phyloP scores from a whole-genome alignment of 371 early-diverging fungal genomes.

The Rhizopus stolonifer region DNA sequence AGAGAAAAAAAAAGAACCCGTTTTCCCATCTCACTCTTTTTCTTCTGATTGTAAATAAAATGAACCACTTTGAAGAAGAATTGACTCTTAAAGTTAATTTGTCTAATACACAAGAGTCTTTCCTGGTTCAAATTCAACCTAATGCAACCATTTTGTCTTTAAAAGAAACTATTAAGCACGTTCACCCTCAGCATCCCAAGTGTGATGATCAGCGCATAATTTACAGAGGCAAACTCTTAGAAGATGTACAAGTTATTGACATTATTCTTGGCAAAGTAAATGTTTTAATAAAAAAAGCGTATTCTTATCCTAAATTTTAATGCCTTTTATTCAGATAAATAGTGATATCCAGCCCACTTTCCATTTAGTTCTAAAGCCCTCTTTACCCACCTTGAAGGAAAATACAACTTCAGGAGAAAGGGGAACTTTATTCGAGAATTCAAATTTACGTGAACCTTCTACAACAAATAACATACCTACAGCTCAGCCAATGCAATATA shows the following conservation, averaged over 20 bases:
- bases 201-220: constrained; percentile 42
- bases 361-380: constrained; percentile 51
- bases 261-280: constrained; percentile 36
- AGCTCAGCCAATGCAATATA: constrained; percentile 28
- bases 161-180: constrained; percentile 29
- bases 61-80: constrained; percentile 6
- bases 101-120: constrained; percentile 40
- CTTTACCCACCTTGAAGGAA: too few species aligned
- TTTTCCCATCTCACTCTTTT: neutral
- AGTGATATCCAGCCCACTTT: constrained; percentile 31
- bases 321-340: constrained; percentile 22
- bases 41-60: neutral
- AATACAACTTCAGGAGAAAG: neutral
- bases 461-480: too few species aligned
- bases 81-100: constrained; percentile 36
- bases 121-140: constrained; percentile 15
- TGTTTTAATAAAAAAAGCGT: too few species aligned
- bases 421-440: too few species aligned
- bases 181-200: constrained; percentile 40
- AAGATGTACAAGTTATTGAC: constrained; percentile 26
- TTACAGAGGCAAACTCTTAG: constrained; percentile 38
- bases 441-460: too few species aligned
- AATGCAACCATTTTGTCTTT: constrained; percentile 27
- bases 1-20: neutral
- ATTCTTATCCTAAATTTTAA: too few species aligned